A percentile compares a stretch with the other conserved stretches of the same genome.
Evolutionary conservation across 805 yeast species (phyloP).

Genomic region (Torulaspora maleeae): DNA sequence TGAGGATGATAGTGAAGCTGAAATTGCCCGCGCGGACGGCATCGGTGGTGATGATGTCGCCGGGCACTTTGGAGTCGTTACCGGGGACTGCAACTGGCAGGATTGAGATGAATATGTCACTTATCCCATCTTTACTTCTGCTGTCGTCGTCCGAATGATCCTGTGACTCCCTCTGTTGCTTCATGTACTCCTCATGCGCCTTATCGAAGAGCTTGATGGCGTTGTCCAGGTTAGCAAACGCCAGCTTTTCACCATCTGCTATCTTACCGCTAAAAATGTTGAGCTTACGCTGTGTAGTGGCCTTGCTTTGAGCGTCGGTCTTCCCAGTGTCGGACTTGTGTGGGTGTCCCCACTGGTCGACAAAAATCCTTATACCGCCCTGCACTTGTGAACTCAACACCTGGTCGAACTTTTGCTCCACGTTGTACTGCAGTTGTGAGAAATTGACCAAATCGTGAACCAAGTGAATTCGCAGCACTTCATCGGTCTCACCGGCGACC

Average conservation of each 20-base stretch:
- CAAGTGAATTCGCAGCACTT: slow-evolving; percentile 55
- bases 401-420: slow-evolving; percentile 51
- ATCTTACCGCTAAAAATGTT: slow-evolving; percentile 71
- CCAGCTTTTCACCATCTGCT: slow-evolving; percentile 82
- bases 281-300: slow-evolving; percentile 42
- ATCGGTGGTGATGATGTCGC: slow-evolving; percentile 37
- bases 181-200: slow-evolving; percentile 30
- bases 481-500: slow-evolving; percentile 42
- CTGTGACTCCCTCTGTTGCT: slow-evolving; percentile 24
- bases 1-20: slow-evolving; percentile 67
- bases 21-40: slow-evolving; percentile 49
- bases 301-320: background rate
- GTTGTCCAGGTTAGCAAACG: slow-evolving; percentile 79
- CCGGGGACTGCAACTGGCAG: slow-evolving; percentile 48
- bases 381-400: slow-evolving; percentile 69
- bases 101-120: slow-evolving; percentile 67
- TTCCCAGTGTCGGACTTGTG: slow-evolving; percentile 3
- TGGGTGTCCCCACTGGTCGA: slow-evolving; percentile 47
- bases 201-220: slow-evolving; percentile 46
- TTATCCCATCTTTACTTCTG: slow-evolving; percentile 32
- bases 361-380: slow-evolving; percentile 63
- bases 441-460: slow-evolving; percentile 65
- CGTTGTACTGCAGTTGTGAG: slow-evolving; percentile 37
- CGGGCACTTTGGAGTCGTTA: slow-evolving; percentile 21
- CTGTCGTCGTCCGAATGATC: slow-evolving; percentile 10